These are phyloP conservation scores for Tulasnella sp. DNA, from an alignment of 768 basidiomycete species.

Conservation along the genomic window DNA sequence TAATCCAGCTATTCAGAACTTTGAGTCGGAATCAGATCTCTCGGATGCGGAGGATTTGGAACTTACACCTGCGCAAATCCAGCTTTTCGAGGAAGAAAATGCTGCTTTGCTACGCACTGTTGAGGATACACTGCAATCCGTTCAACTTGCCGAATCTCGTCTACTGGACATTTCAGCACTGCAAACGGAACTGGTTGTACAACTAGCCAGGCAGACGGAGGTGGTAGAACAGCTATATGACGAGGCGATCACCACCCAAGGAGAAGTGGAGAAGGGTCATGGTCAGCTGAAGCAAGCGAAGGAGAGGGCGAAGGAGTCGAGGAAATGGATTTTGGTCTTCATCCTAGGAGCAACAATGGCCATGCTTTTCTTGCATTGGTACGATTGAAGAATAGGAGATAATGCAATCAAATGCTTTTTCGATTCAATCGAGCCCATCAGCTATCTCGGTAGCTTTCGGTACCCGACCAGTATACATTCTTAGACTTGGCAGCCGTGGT, in stretches of 20 bases:
- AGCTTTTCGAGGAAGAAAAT: slow-evolving; percentile 89
- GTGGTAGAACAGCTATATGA: slow-evolving; percentile 88
- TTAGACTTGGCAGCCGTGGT: too few relatives aligned
- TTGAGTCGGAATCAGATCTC: slow-evolving; percentile 16
- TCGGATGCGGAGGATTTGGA: slow-evolving; percentile 62
- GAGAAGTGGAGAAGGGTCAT: slow-evolving; percentile 80
- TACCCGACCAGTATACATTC: too few relatives aligned
- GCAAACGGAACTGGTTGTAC: slow-evolving; percentile 81
- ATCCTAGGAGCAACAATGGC: slow-evolving; percentile 84
- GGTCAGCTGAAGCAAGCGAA: slow-evolving; percentile 80
- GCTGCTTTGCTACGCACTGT: slow-evolving; percentile 70
- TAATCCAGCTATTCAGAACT: slow-evolving; percentile 2
- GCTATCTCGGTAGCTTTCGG: too few relatives aligned
- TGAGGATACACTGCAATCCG: slow-evolving; percentile 74
- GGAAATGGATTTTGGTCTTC: slow-evolving; percentile 84
- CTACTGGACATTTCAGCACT: slow-evolving; percentile 86
- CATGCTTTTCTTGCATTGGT: slow-evolving; percentile 85
- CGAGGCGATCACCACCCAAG: slow-evolving; percentile 80
- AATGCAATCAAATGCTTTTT: too few relatives aligned
- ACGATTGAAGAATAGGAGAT: slow-evolving; percentile 29
- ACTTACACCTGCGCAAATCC: slow-evolving; percentile 74
- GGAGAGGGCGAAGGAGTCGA: slow-evolving; percentile 70
- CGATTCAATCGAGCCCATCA: too few relatives aligned
- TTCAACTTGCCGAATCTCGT: slow-evolving; percentile 83
- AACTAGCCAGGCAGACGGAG: slow-evolving; percentile 82